These are phyloP conservation scores for Pestalotiopsis sp. DNA, from an alignment of 2,329 filamentous ascomycete species.

Conservation along the genomic window DNA sequence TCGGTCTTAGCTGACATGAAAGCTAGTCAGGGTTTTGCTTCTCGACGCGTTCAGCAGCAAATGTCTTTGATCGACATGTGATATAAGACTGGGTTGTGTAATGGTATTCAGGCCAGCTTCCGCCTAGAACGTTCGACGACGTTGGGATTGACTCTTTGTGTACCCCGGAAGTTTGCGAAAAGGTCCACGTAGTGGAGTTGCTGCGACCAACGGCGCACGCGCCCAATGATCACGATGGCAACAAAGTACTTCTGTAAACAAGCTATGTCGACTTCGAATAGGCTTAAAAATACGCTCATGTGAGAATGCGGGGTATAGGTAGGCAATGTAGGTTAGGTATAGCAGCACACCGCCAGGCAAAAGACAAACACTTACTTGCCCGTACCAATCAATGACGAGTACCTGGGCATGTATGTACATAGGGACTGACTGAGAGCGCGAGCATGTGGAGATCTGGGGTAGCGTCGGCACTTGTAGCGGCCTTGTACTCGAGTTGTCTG, in stretches of 20 bases:
- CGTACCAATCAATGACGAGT: background rate
- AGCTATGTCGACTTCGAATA: background rate
- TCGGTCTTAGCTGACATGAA: background rate
- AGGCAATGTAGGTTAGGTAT: background rate
- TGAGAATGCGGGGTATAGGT: constrained; percentile 11
- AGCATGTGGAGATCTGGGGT: background rate
- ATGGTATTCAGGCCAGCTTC: background rate
- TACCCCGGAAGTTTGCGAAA: background rate
- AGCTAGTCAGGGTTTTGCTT: background rate
- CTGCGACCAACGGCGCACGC: background rate
- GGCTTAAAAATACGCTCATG: background rate
- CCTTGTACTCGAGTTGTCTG: background rate
- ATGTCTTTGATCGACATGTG: background rate
- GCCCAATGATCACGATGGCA: background rate
- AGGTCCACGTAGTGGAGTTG: background rate
- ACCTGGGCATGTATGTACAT: background rate
- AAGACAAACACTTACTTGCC: background rate
- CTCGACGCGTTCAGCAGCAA: background rate
- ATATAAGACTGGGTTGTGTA: background rate
- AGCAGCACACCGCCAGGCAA: background rate
- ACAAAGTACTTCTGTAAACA: background rate
- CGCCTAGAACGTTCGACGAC: constrained; percentile 2
- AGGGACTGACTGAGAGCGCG: background rate
- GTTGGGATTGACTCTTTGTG: background rate
- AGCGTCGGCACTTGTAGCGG: constrained; percentile 5